Base-by-base conservation (phyloP, 306 rosid species). In the Macrotyloma uniflorum region DNA sequence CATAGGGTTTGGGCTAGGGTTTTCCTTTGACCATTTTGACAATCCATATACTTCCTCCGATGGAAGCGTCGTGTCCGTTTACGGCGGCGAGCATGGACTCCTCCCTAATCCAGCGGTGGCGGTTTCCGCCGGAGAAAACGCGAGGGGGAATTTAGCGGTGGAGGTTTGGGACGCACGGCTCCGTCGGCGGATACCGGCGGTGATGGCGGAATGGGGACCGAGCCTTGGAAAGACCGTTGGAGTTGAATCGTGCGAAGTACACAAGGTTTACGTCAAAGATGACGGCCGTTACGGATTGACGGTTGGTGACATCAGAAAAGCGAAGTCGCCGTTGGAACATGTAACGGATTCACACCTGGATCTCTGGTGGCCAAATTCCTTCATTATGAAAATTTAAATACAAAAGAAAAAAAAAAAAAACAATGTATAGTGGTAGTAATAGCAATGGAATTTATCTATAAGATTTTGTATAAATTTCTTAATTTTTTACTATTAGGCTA, bases 111-210 rank as follows among this genome's bases (percentile, higher is more conserved):
- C 86, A 55, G 15, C 86, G 16, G 73, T 77, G 35, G 12, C 86
- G 8, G 67, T 90, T 33, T 74, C 89, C 0, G 84, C 87, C 9
- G 77, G 72, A 6, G 28, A 77, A 14, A 55, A 36, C 35, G n/a
- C 8, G 8, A 47, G 78, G 0, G 83, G 89, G 8, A 79, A 72
- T 26, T 35, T 79, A 30, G 70, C 81, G 0, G 1, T 94, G 14
- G 77, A 74, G 5, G 45, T 90, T 10, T 92, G 93, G 97, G 98
- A 94, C 83, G 26, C 79, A 30, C 90, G 97, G 18, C 72, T 88
- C 10, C 88, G 93, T 40, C 42, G 76, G 1, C 38, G 89, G 19
- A 58, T 82, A 2, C 98, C 97, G 51, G 86, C 89, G 13, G 72
- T 89, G 4, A 45, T 80, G 0, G 87, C 90, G 32, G 92, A 92